phyloP scores from a whole-genome alignment of 768 basidiomycete genomes.

The Amanita pallidorosea region DNA sequence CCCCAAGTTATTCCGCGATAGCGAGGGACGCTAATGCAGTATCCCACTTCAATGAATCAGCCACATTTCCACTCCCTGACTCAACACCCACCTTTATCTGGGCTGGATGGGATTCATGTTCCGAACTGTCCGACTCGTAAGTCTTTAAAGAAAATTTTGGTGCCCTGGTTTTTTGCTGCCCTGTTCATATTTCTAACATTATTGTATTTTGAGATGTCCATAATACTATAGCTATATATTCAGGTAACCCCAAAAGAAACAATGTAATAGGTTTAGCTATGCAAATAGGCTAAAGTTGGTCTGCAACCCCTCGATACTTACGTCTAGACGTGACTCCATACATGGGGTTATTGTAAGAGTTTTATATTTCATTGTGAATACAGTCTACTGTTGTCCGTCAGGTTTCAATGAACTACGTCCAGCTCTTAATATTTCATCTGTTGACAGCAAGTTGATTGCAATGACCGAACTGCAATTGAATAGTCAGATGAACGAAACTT shows the following conservation, averaged over 20 bases:
- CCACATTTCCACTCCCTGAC: conserved; percentile 26
- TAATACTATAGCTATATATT: conserved; percentile 6
- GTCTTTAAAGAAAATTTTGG: not conserved
- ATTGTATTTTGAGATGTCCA: not conserved
- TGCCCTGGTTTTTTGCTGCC: conserved; percentile 2
- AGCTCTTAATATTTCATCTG: conserved; percentile 90
- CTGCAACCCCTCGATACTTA: not conserved
- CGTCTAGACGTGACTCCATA: no score
- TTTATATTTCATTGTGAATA: not conserved
- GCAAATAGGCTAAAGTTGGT: not conserved
- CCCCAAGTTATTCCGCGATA: conserved; percentile 6
- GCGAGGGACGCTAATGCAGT: conserved; percentile 5
- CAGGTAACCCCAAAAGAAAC: not conserved
- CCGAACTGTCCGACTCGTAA: conserved; percentile 25
- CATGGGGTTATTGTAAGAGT: not conserved
- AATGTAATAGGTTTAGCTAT: conserved; percentile 3
- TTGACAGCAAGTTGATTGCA: conserved; percentile 88
- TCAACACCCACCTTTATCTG: conserved; percentile 41
- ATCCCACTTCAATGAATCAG: conserved; percentile 19
- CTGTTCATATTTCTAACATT: not conserved
- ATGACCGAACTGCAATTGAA: conserved; percentile 63
- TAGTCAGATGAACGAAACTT: conserved; percentile 15
- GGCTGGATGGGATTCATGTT: conserved; percentile 48
- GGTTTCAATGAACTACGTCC: conserved; percentile 83
- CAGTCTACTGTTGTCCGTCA: conserved; percentile 44